Evolutionary conservation across 495 filamentous ascomycete genomes (phyloP).

Genomic region (Geopyxis carbonaria): DNA sequence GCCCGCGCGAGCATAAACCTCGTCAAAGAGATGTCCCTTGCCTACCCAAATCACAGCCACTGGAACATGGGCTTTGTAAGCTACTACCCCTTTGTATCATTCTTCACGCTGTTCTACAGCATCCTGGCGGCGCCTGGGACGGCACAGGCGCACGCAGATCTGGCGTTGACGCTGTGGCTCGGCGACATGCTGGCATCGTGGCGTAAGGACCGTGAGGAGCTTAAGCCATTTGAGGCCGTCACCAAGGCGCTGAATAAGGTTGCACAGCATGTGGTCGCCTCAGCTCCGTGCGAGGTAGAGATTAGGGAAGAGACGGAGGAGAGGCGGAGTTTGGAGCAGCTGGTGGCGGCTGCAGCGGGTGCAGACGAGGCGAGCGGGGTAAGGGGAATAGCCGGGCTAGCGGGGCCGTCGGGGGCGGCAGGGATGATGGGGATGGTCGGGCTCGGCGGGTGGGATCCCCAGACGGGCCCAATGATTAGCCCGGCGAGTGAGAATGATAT

Average conservation of each 20-base stretch:
- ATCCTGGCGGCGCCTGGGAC: neutral
- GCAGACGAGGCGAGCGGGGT: neutral
- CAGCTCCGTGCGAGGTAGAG: no score
- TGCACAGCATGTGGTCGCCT: neutral
- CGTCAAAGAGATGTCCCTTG: neutral
- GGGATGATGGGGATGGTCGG: no score
- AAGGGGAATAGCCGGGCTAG: neutral
- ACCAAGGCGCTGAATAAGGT: neutral
- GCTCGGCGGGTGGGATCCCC: no score
- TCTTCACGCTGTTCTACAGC: slow-evolving; percentile 6
- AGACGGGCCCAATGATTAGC: no score
- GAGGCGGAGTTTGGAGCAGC: neutral
- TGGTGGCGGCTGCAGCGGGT: neutral
- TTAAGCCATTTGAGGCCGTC: neutral
- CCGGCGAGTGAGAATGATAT: neutral
- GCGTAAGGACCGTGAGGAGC: neutral
- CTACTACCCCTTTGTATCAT: slow-evolving; percentile 1
- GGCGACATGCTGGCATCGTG: neutral
- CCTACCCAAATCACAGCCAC: neutral
- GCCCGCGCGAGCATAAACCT: neutral
- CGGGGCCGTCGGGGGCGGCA: no score
- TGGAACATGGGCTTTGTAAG: slow-evolving; percentile 1
- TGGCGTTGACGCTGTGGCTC: neutral
- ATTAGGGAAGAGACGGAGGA: neutral
- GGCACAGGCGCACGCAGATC: neutral